Conservation (phyloP, 2,329 filamentous ascomycete genomes). For the Monilinia fructigena region DNA sequence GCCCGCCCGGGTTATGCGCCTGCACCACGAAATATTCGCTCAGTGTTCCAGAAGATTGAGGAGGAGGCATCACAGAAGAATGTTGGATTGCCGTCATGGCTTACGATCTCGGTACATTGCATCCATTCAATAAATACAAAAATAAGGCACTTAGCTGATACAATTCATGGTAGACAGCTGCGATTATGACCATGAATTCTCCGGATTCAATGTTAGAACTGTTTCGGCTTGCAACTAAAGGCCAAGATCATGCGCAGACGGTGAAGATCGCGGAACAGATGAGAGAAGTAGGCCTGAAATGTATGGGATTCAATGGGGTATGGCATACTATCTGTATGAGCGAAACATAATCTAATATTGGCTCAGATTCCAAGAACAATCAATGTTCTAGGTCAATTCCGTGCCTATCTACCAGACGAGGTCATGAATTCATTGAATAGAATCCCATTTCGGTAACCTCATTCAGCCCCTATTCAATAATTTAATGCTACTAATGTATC, state of each 20-base stretch:
- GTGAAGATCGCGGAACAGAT: constrained; percentile 61
- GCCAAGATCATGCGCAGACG: constrained; percentile 31
- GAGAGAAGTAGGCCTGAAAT: constrained; percentile 73
- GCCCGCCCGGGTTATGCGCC: constrained; percentile 64
- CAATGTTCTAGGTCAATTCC: constrained; percentile 75
- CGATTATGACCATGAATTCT: constrained; percentile 84
- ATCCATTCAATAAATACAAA: background rate
- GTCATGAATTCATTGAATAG: constrained; percentile 56
- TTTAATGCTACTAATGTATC: background rate
- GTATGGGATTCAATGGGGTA: constrained; percentile 72
- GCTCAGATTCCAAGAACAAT: constrained; percentile 70
- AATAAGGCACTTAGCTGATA: constrained; percentile 1
- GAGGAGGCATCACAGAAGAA: constrained; percentile 59
- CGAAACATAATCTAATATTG: background rate
- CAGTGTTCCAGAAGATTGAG: constrained; percentile 64
- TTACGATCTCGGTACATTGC: constrained; percentile 59
- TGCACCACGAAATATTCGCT: constrained; percentile 61
- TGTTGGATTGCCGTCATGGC: constrained; percentile 63
- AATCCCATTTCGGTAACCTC: constrained; percentile 48
- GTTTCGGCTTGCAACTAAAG: constrained; percentile 32
- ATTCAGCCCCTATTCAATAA: background rate
- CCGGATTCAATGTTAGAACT: constrained; percentile 69
- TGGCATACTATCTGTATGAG: background rate
- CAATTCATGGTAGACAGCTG: constrained; percentile 58
- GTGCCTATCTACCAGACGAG: constrained; percentile 56